Base-by-base conservation (phyloP, 2,329 filamentous ascomycete species). In the Didymella sp. region DNA sequence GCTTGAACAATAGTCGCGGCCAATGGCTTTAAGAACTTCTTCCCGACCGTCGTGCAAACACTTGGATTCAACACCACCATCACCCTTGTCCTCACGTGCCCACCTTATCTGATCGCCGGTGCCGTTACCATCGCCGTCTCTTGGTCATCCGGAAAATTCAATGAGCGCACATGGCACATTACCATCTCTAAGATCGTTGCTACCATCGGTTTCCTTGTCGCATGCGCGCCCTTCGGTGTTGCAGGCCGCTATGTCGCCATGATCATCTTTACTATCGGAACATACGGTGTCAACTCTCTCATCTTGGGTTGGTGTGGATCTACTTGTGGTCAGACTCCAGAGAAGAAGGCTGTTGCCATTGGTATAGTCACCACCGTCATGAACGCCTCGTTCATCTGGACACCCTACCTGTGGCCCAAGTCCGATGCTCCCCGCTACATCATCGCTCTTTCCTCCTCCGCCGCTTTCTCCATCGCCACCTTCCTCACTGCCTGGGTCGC, bases 121-220 rank as follows among this genome's bases (percentile, higher is more conserved):
- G 81, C 89, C 38, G 85, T 84, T 0, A 85, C 87, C 1, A 86
- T 87, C 63, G 57, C 81, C 33, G 90, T 90, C 63, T 86, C 89
- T 4, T 87, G 85, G 81, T 88, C 90, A 70, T 87, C 89, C 12
- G 89, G 91, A 72, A 82, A 81, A 38, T 89, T 87, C 0, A 87
- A 87, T 22, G 89, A 92, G 75, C 84, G 89, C 7, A 91, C 87
- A 73, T 85, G 84, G 71, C 89, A 92, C 73, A 82, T 91, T 57
- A 80, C 81, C 0, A 56, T 85, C 1, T 88, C 89, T 0, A 79
- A 90, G 15, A 82, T 80, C 53, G 78, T 90, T 41, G 84, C 85
- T 11, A 79, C 91, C 3, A 77, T 78, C 0, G 84, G 86, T 4
- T 92, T 89, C 75, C 88, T 91, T 64, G 80, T 91, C 47, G 79